Evolutionary conservation across 441 rosid species (phyloP), one percentile per base, ranked within the genome.

Genomic region (Metrosideros polymorpha): DNA sequence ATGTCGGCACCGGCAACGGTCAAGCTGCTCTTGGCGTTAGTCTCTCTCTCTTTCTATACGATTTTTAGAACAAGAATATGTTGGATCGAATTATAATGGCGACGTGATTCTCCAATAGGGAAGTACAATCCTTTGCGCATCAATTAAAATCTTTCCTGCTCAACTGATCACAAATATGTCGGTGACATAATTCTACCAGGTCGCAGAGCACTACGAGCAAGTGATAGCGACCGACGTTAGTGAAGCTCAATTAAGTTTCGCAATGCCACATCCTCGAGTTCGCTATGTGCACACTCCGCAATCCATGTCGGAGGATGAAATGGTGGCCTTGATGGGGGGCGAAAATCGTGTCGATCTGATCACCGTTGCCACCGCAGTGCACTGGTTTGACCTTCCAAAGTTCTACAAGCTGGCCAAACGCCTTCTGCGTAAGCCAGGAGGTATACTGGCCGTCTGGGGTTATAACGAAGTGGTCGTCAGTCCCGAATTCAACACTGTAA

Each of bases 1-100:
- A 95, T 84, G 94, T 86, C 35, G 97, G 94, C 89, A 92, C 92
- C 6, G 94, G 96, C 71, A 94, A 92, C 42, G 95, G 95, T 84
- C 97, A 94, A 91, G 98, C 94, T 6, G 95, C 92, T 84, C 42
- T 92, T 76, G 89, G 92, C 56, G 95, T 93, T 18, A 88, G 94
- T 90, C 82, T 89, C 77, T 84, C 43, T 13, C 32, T 50, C 43
- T 12, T 27, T 54, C 47, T 29, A 39, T 77, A 12, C 25, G 35
- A n/a, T 49, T 25, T 63, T 82, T n/a, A n/a, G 9, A 50, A 6
- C 15, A 47, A 43, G 5, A 53, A 61, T 61, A 29, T 0, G 4
- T 42, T 3, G 0, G 53, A 84, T 84, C 75, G 29, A 30, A 57
- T 49, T 61, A 61, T 61, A 15, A 61, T 8, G 8, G 75, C 17